A percentile compares a stretch with the other conserved stretches of the same genome.
Evolutionary conservation across 202 grass and related monocot genomes (phyloP).

Genomic region (Bolboschoenoplectus hybrid): DNA sequence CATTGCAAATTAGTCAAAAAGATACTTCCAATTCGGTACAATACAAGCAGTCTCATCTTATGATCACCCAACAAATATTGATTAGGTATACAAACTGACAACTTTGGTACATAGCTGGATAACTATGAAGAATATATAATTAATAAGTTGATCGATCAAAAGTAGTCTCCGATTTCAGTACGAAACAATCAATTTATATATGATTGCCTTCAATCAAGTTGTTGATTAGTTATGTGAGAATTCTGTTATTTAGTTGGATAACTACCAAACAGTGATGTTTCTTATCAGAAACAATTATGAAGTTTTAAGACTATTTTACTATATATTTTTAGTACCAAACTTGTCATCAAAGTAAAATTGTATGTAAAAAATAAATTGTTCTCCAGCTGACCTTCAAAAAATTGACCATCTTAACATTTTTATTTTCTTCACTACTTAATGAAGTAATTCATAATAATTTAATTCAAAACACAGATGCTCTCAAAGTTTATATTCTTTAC

Average conservation of each 20-base stretch:
- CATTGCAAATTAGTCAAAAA: not conserved
- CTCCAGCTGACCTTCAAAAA: not conserved
- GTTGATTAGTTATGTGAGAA: not conserved
- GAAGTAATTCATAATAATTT: not conserved
- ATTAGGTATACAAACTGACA: slow-evolving; percentile 16
- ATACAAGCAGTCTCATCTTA: slow-evolving; percentile 17
- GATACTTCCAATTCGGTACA: slow-evolving; percentile 1
- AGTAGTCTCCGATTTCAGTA: not conserved
- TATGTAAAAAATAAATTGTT: too few relatives aligned
- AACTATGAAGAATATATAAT: slow-evolving; percentile 2
- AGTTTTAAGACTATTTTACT: not conserved
- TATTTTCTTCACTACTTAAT: not conserved
- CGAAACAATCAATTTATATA: not conserved
- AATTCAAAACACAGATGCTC: not conserved
- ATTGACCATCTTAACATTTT: not conserved
- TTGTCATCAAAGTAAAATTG: not conserved
- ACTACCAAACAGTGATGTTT: not conserved
- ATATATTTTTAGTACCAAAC: not conserved
- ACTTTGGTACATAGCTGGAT: not conserved
- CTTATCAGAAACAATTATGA: not conserved
- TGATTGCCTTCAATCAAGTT: not conserved
- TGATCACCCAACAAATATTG: not conserved
- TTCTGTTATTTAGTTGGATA: slow-evolving; percentile 2
- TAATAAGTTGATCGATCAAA: not conserved
- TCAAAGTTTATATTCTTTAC: not conserved